Evolutionary conservation across 331 rosid genomes (phyloP), one percentile per base, ranked within the genome.

Genomic region (Rosa hybrid): DNA sequence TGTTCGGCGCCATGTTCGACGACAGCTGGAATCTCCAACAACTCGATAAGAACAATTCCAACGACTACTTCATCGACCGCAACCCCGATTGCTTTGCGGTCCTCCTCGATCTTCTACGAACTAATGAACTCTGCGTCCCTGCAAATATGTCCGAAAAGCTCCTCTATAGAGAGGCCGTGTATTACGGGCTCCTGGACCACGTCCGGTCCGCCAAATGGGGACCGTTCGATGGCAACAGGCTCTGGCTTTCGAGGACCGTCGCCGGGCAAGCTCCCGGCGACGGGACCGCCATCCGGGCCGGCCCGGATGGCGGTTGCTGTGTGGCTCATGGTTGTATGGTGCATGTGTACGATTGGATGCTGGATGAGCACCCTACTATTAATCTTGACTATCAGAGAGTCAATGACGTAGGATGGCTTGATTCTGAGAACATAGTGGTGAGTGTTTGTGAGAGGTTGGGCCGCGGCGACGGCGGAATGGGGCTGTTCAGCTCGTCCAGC

Each of bases 271-370:
- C 99, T 7, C 99, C 98, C 0, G 99, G 99, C 8, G 99, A 96
- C 18, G 99, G 97, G 20, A 96, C 99, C 1, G 98, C 97, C 25
- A 89, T 96, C 38, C 87, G 98, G 16, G 99, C 96, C 0, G 96
- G 96, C 27, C 99, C 99, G 0, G 92, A 90, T 25, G 99, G 99
- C 8, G 98, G 98, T 6, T 93, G 98, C 77, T 91, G 98, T 45
- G 98, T 93, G 1, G 98, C 96, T 3, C 98, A 95, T 67, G 98
- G 99, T 5, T 87, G 88, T 85, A 87, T 96, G 96, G 99, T 96
- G 44, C 98, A 96, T 49, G 96, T 96, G 20, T 96, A 96, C 30
- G 98, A 93, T 73, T 96, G 98, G 98, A 89, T 90, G 97, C 77
- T 96, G 2, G 94, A 93, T 3, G 96, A 91, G 81, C 98, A 91